Base-by-base conservation (phyloP, 768 basidiomycete genomes). In the Rhodotorula babjevae region DNA sequence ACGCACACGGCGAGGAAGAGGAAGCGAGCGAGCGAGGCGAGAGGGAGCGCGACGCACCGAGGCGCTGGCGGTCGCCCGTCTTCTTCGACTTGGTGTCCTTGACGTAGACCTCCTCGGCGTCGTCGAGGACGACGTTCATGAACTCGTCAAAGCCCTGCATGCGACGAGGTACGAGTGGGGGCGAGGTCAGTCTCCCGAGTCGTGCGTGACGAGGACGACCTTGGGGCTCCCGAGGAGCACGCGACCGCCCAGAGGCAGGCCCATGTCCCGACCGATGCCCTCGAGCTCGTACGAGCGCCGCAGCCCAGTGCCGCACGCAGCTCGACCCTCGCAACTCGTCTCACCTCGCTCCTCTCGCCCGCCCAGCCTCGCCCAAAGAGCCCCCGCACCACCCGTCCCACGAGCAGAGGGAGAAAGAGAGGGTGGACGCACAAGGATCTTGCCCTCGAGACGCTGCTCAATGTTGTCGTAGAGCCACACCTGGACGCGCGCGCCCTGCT, bases 401-500 rank as follows among this genome's bases (percentile, higher is more conserved):
- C n/a, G n/a, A n/a, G 18, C 44, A 46, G 7, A 25, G 46, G 10
- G n/a, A 31, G 67, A 50, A 42, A 74, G 74, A 77, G 75, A 36
- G 63, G 55, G 78, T 42, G 2, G 69, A 88, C 91, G 82, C 82
- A 97, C 95, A 83, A 92, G 89, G 82, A 99, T 96, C 82, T 86
- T 86, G 61, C 94, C 95, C 82, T 97, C 93, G 72, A 99, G 90
- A 73, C 95, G 86, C 89, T 96, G 93, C 79, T 97, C 93, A 67
- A 89, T 86, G 81, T 98, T 97, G 80, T 99, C 95, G 79, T 92
- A 98, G 72, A 99, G 82, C 95, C 95, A 99, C 80, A 99, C 88
- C 29, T 56, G 59, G 42, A 68, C 65, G 49, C 72, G 63, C 25
- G 53, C 46, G 21, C 63, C 64, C 83, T 90, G 88, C 80, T 95